A percentile compares a stretch with the other conserved stretches of the same genome.
phyloP scores from a whole-genome alignment of 352 stramenopile genomes.

The Phytophthora europaea region DNA sequence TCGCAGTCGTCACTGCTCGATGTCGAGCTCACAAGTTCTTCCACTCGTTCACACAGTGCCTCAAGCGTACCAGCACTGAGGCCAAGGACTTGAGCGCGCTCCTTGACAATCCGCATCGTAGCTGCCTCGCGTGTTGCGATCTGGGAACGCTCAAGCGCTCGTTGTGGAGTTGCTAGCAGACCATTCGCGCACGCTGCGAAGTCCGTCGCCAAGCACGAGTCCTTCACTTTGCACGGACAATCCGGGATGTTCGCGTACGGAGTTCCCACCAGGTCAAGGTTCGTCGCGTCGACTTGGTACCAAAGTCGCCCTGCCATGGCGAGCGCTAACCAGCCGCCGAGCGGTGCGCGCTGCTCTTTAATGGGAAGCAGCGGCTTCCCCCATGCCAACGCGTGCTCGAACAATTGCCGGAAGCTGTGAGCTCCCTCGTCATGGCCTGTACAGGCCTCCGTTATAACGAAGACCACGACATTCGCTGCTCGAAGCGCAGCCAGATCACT shows the following conservation, averaged over 20 bases:
- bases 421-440: constrained; percentile 13
- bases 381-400: constrained; percentile 51
- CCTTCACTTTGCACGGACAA: constrained; percentile 55
- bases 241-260: constrained; percentile 52
- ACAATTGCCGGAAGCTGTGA: constrained; percentile 35
- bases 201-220: constrained; percentile 59
- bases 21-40: constrained; percentile 9
- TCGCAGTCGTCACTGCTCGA: neutral
- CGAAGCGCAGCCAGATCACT: constrained; percentile 34
- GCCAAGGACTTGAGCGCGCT: constrained; percentile 32
- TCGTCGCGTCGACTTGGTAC: constrained; percentile 54
- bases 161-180: constrained; percentile 29
- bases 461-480: constrained; percentile 33
- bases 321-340: constrained; percentile 53
- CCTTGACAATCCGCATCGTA: constrained; percentile 29
- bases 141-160: constrained; percentile 25
- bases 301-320: constrained; percentile 63
- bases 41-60: constrained; percentile 18
- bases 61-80: constrained; percentile 8
- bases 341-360: constrained; percentile 41
- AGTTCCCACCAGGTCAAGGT: constrained; percentile 45
- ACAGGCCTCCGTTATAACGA: constrained; percentile 55
- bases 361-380: constrained; percentile 53
- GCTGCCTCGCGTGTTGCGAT: constrained; percentile 20
- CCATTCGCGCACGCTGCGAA: constrained; percentile 55